Evolutionary conservation across 2,329 filamentous ascomycete genomes (phyloP), one percentile per base, ranked within the genome.

Genomic region (Cadophora sp.): DNA sequence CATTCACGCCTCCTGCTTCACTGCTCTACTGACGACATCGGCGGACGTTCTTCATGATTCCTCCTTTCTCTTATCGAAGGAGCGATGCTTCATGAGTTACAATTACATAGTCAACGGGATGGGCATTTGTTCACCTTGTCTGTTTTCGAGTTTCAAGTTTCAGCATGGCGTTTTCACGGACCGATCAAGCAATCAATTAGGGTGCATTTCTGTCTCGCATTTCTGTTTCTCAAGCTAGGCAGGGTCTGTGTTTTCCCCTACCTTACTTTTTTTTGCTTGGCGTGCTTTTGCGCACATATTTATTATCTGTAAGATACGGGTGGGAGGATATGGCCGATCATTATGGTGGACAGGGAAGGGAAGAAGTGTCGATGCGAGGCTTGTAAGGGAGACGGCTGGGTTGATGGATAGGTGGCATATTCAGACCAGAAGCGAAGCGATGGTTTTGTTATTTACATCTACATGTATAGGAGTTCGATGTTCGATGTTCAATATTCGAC

Each of bases 91-190:
- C 22, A 26, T n/a, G 55, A 59, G 31, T 26, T 59, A 34, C 55
- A n/a, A 59, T 31, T 59, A 40, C 34, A 59, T 40, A 59, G 14
- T 2, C 55, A 11, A 26, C 9, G 22, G 31, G 55, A 59, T 26
- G 3, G 19, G 19, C 55, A 59, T 29, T 46, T 46, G 22, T 26
- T 14, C 11, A 19, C 24, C 16, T 50, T n/a, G 12, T 19, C 40
- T 19, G 14, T 43, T 43, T 43, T 43, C 40, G 40, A 43, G 16
- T 48, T 48, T 31, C 43, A 11, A 22, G 19, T 62, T 50, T 48
- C 40, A 62, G 59, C 59, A 48, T 62, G 59, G 59, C 37, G 59
- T 62, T 46, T 12, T 29, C 14, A 22, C 24, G 59, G 40, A 43
- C 40, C 40, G 40, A 48, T 48, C 43, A 37, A 37, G 34, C 34